Evolutionary conservation across 768 basidiomycete species (phyloP).

Genomic region (Multifurca ochricompacta): DNA sequence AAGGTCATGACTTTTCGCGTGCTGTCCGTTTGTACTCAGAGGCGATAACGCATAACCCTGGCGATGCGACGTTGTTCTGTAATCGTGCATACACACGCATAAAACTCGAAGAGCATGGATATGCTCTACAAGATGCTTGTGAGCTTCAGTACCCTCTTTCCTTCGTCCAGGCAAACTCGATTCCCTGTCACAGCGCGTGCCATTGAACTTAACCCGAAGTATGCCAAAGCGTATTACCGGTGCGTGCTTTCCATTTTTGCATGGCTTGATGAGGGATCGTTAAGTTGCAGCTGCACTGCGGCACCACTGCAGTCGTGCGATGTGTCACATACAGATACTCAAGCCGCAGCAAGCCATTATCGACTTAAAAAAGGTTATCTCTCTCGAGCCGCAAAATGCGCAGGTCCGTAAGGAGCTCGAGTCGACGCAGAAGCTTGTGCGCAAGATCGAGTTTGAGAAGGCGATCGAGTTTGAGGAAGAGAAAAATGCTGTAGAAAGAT

Average conservation of each 20-base stretch:
- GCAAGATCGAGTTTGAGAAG: constrained; percentile 90
- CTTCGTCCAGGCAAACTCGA: neutral
- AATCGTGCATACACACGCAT: constrained; percentile 91
- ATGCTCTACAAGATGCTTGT: constrained; percentile 85
- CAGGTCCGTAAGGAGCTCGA: constrained; percentile 71
- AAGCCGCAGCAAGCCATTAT: constrained; percentile 79
- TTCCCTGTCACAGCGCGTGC: constrained; percentile 52
- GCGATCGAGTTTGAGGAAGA: constrained; percentile 93
- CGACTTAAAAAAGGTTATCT: constrained; percentile 81
- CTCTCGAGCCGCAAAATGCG: constrained; percentile 81
- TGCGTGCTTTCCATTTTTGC: constrained; percentile 27
- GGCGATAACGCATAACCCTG: constrained; percentile 82
- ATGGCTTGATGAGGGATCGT: constrained; percentile 1
- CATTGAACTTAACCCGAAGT: constrained; percentile 79
- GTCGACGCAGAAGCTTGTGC: constrained; percentile 84
- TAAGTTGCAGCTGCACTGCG: neutral
- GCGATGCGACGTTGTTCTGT: constrained; percentile 86
- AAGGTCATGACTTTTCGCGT: constrained; percentile 66
- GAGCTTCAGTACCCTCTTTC: constrained; percentile 27
- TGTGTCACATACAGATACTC: constrained; percentile 84
- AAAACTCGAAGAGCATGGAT: constrained; percentile 90
- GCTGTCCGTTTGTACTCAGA: constrained; percentile 76
- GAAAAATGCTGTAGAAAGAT: constrained; percentile 66
- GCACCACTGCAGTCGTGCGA: constrained; percentile 56
- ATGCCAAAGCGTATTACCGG: constrained; percentile 88